Percentiles rank a stretch among this genome's conserved stretches.
Evolutionary conservation across 1,284 basidiomycete species (phyloP).

Genomic region (Rhodotorula sp.): DNA sequence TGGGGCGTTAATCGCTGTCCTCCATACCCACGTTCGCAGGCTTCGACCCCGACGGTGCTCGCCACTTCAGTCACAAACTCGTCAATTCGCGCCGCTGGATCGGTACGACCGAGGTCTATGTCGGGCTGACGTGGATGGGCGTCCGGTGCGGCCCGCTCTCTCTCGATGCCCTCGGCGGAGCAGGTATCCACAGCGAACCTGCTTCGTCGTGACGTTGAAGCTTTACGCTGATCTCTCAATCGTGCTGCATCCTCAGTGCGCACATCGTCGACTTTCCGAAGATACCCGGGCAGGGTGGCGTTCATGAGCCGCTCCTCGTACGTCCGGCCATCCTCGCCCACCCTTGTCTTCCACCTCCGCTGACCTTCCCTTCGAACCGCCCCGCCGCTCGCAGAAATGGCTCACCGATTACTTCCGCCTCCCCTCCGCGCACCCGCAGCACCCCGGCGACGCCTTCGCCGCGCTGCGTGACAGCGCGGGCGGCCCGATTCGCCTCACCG

Average conservation of each 20-base stretch:
- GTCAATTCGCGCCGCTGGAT: constrained; percentile 45
- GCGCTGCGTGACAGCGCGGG: not conserved
- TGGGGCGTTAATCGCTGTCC: too few relatives aligned
- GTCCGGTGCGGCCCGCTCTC: constrained; percentile 44
- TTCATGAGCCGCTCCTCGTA: constrained; percentile 34
- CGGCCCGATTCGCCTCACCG: not conserved
- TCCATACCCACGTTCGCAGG: constrained; percentile 11
- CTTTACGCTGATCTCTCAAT: too few relatives aligned
- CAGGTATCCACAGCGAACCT: too few relatives aligned
- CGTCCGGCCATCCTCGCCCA: constrained; percentile 4
- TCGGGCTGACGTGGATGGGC: constrained; percentile 43
- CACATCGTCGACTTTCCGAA: constrained; percentile 46
- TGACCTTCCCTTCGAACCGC: not conserved
- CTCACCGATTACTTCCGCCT: constrained; percentile 41
- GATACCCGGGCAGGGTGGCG: not conserved
- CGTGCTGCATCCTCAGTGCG: constrained; percentile 15
- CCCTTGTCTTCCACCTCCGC: not conserved
- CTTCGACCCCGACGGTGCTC: constrained; percentile 43
- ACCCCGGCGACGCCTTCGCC: not conserved
- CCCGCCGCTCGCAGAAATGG: constrained; percentile 24
- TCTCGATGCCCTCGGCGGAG: too few relatives aligned
- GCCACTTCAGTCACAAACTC: constrained; percentile 42
- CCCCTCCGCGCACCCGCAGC: not conserved
- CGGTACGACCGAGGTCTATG: constrained; percentile 48
- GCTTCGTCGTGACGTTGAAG: too few relatives aligned